These are phyloP conservation scores for Cyclospora cayetanensis DNA, from an alignment of 169 alveolate genomes.

Conservation along the genomic window DNA sequence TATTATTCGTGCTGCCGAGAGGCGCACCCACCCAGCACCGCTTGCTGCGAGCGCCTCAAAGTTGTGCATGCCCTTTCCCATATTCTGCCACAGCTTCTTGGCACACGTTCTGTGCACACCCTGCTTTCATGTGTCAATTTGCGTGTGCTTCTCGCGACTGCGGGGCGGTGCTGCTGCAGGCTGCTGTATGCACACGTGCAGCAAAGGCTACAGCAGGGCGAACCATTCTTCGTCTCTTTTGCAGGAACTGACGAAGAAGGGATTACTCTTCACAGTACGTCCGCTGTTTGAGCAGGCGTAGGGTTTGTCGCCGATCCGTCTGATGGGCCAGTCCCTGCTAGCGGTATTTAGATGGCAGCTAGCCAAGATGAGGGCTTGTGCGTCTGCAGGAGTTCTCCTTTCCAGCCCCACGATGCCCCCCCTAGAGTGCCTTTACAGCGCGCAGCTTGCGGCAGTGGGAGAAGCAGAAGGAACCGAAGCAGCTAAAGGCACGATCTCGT, in stretches of 20 bases:
- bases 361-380: not conserved
- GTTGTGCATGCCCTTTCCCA: too few relatives aligned
- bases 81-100: too few relatives aligned
- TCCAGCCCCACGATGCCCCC: not conserved
- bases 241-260: not conserved
- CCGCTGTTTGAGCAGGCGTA: not conserved
- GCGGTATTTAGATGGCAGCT: not conserved
- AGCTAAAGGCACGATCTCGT: too few relatives aligned
- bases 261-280: not conserved
- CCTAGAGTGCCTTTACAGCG: not conserved
- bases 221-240: not conserved
- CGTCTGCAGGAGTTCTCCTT: not conserved
- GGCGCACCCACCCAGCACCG: too few relatives aligned
- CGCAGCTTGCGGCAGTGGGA: not conserved
- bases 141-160: not conserved
- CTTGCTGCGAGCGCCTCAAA: too few relatives aligned
- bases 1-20: too few relatives aligned
- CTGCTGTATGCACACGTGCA: not conserved
- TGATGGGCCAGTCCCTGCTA: too few relatives aligned
- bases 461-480: not conserved
- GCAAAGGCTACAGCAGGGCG: not conserved
- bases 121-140: too few relatives aligned
- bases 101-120: too few relatives aligned
- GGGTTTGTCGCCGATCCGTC: too few relatives aligned
- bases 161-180: constrained; percentile 13